Evolutionary conservation across 805 yeast species (phyloP).

Genomic region (Yarrowia sp.): DNA sequence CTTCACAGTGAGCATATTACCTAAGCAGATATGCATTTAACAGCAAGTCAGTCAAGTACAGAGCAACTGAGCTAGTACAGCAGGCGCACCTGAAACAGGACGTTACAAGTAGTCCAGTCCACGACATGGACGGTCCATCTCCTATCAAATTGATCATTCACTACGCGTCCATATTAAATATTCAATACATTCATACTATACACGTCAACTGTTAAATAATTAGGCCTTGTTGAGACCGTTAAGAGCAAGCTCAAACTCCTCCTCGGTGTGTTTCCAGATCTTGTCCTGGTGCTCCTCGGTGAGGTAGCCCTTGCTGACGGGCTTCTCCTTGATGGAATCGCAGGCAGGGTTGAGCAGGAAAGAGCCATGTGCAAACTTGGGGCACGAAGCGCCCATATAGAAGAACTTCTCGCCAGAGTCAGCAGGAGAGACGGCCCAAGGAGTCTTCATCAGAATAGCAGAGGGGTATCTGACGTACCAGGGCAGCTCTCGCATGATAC

Average conservation of each 20-base stretch:
- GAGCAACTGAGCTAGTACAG: too few relatives aligned
- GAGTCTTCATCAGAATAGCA: conserved; percentile 30
- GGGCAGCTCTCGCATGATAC: conserved; percentile 43
- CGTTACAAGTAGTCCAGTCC: too few relatives aligned
- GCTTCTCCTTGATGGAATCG: conserved; percentile 38
- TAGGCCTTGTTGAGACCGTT: conserved; percentile 31
- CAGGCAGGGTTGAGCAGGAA: conserved; percentile 41
- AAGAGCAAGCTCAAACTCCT: conserved; percentile 41
- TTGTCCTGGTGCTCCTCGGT: conserved; percentile 43
- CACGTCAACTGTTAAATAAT: neutral
- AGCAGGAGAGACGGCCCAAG: conserved; percentile 40
- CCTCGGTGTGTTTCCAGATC: conserved; percentile 46
- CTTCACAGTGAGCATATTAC: too few relatives aligned
- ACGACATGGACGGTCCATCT: too few relatives aligned
- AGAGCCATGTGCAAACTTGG: conserved; percentile 43
- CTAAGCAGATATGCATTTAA: too few relatives aligned
- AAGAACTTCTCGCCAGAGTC: conserved; percentile 44
- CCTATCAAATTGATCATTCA: too few relatives aligned
- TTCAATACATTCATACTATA: neutral
- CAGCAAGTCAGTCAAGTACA: too few relatives aligned
- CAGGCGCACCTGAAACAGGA: too few relatives aligned
- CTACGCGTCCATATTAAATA: neutral
- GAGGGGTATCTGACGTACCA: conserved; percentile 41
- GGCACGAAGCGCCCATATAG: conserved; percentile 42
- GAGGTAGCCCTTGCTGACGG: conserved; percentile 40